Evolutionary conservation across 2,329 filamentous ascomycete species (phyloP).

Genomic region (Nemania sp.): DNA sequence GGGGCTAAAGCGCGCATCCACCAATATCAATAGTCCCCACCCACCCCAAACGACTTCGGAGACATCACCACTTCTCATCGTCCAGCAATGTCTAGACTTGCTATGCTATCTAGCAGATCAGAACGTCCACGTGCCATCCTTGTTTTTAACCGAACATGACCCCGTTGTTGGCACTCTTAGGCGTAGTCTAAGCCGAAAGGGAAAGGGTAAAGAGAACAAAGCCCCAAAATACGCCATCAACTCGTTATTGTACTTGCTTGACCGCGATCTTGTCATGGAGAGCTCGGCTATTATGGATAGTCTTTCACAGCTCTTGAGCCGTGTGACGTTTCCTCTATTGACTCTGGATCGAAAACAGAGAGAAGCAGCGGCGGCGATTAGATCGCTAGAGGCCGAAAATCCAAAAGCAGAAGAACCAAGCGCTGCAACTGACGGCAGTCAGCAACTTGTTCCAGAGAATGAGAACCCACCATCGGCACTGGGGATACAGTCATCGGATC

Average conservation of each 20-base stretch:
- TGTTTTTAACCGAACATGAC: slow-evolving; percentile 96
- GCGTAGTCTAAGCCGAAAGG: slow-evolving; percentile 76
- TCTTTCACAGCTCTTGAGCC: slow-evolving; percentile 81
- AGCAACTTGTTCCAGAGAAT: slow-evolving; percentile 18
- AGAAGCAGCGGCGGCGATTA: slow-evolving; percentile 46
- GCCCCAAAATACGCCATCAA: slow-evolving; percentile 90
- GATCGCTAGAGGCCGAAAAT: slow-evolving; percentile 40
- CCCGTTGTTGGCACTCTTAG: slow-evolving; percentile 73
- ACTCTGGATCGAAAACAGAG: slow-evolving; percentile 70
- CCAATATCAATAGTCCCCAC: slow-evolving; percentile 54
- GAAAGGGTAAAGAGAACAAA: slow-evolving; percentile 83
- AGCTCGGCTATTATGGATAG: slow-evolving; percentile 97
- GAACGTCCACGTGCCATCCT: slow-evolving; percentile 83
- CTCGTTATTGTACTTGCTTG: slow-evolving; percentile 81
- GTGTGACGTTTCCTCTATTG: slow-evolving; percentile 84
- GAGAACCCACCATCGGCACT: slow-evolving; percentile 21
- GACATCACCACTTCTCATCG: slow-evolving; percentile 89
- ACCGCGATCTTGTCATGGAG: slow-evolving; percentile 94
- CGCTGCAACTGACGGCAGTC: slow-evolving; percentile 6
- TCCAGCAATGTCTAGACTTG: slow-evolving; percentile 90
- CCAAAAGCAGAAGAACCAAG: slow-evolving; percentile 27
- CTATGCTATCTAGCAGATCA: slow-evolving; percentile 81
- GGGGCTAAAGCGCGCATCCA: slow-evolving; percentile 73
- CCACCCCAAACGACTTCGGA: slow-evolving; percentile 70
- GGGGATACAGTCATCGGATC: slow-evolving; percentile 27